Percentiles rank a stretch among this genome's conserved stretches.
Evolutionary conservation across 257 asterid species (phyloP).

Genomic region (Marsdenia floribunda): DNA sequence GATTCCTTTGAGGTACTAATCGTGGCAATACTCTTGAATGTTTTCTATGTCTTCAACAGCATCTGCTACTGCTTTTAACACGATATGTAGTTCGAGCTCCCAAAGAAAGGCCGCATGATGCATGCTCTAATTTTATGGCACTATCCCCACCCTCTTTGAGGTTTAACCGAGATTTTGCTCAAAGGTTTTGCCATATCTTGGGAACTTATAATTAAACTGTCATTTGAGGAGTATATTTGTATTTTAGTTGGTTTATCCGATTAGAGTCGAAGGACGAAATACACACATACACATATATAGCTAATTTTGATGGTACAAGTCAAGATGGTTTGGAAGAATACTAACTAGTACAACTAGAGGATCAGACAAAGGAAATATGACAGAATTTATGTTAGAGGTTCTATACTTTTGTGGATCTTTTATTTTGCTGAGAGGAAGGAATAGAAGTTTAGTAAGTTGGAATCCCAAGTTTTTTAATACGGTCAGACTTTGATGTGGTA

Average conservation of each 20-base stretch:
- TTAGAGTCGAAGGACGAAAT: not conserved
- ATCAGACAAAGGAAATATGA: not conserved
- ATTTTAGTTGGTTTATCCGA: not conserved
- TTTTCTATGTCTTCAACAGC: not conserved
- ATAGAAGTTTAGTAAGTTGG: too few relatives aligned
- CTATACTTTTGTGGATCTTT: not conserved
- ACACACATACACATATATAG: too few relatives aligned
- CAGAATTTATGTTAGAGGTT: not conserved
- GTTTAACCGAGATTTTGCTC: not conserved
- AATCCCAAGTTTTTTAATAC: too few relatives aligned
- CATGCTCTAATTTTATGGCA: not conserved
- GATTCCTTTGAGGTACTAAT: slow-evolving; percentile 11
- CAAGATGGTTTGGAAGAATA: not conserved
- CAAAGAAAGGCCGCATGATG: not conserved
- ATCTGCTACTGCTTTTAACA: not conserved
- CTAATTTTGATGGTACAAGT: not conserved
- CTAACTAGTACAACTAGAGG: not conserved
- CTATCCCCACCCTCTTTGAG: not conserved
- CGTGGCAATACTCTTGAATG: too few relatives aligned
- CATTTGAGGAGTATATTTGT: not conserved
- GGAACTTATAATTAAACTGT: not conserved
- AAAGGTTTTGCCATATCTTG: not conserved
- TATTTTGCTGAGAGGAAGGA: too few relatives aligned
- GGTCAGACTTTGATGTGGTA: not conserved
- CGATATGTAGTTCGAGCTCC: not conserved